phyloP scores from a whole-genome alignment of 2,329 filamentous ascomycete species.

The Neurospora sp. region DNA sequence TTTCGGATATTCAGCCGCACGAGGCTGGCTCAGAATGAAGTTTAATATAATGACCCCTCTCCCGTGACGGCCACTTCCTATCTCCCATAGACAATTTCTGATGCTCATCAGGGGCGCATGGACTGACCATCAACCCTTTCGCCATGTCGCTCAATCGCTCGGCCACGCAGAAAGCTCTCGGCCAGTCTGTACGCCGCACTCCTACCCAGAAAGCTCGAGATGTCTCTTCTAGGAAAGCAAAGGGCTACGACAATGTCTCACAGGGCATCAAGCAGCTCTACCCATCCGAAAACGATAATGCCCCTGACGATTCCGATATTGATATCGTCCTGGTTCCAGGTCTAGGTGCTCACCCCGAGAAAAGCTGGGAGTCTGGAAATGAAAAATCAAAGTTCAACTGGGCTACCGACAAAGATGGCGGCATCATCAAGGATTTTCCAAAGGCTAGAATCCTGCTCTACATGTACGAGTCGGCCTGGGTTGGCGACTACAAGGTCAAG shows the following conservation, averaged over 20 bases:
- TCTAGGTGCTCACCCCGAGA: slow-evolving; percentile 5
- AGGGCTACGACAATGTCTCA: background rate
- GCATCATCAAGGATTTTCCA: slow-evolving; percentile 5
- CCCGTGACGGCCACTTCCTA: background rate
- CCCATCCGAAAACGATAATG: background rate
- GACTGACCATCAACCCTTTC: background rate
- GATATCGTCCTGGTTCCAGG: slow-evolving; percentile 6
- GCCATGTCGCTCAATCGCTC: background rate
- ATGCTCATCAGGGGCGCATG: background rate
- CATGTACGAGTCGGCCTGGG: slow-evolving; percentile 6
- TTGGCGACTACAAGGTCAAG: slow-evolving; percentile 3
- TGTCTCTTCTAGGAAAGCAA: background rate
- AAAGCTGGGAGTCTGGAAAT: slow-evolving; percentile 1
- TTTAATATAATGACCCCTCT: background rate
- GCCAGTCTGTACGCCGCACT: background rate
- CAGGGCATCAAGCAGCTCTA: background rate
- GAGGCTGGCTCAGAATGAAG: background rate
- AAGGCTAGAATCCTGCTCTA: slow-evolving; percentile 6
- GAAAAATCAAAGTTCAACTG: slow-evolving; percentile 4
- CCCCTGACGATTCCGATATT: background rate
- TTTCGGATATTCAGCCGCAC: background rate
- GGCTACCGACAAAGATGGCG: slow-evolving; percentile 2
- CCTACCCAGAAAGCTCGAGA: background rate
- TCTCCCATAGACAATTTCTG: background rate
- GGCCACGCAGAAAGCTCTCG: background rate